A percentile compares a stretch with the other conserved stretches of the same genome.
Conservation (phyloP, 371 early-diverging fungal species). For the Mucor saturninus region DNA sequence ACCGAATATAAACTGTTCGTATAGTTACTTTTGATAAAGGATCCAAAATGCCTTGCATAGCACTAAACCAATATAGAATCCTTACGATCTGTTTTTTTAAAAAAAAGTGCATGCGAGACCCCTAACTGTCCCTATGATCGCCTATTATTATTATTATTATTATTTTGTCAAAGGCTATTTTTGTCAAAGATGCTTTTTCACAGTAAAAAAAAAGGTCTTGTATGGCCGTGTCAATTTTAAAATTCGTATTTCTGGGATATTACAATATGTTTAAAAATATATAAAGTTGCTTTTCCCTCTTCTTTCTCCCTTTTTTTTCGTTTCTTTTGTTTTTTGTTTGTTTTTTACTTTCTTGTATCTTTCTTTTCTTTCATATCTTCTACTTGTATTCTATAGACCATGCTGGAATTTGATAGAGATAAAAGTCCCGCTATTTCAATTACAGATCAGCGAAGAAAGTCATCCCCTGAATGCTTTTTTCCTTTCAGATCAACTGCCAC, state of each 20-base stretch:
- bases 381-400: neutral
- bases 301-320: neutral
- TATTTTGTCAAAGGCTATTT: neutral
- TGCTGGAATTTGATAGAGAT: conserved; percentile 4
- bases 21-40: neutral
- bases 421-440: conserved; percentile 1
- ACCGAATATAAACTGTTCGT: neutral
- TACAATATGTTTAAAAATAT: neutral
- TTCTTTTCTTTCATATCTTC: neutral
- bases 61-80: conserved; percentile 1
- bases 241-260: conserved; percentile 4
- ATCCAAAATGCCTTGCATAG: conserved; percentile 2
- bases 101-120: neutral
- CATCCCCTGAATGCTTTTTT: conserved; percentile 21
- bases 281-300: conserved; percentile 6
- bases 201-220: neutral
- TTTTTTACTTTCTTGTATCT: conserved; percentile 3
- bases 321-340: conserved; percentile 4
- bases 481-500: conserved; percentile 1
- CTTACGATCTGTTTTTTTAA: neutral
- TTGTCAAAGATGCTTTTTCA: neutral
- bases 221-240: neutral
- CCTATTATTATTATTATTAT: neutral
- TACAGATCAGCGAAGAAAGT: conserved; percentile 14
- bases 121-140: neutral